phyloP scores from a whole-genome alignment of 768 basidiomycete genomes.

The Leccinum truebloodii region DNA sequence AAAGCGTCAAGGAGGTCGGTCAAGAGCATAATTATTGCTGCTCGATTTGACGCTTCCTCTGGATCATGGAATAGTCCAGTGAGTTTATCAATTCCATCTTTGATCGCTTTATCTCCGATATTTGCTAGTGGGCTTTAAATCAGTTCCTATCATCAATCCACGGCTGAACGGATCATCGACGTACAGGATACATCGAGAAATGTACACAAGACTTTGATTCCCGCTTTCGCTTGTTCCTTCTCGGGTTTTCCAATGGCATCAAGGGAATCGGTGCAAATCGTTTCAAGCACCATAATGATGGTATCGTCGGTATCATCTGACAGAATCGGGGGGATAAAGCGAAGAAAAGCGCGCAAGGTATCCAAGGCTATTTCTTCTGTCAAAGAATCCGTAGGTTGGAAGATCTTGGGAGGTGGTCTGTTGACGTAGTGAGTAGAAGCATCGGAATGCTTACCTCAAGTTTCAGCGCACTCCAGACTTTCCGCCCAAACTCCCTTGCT shows the following conservation, averaged over 20 bases:
- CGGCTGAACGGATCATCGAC: constrained; percentile 29
- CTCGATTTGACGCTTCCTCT: constrained; percentile 64
- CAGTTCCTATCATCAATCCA: not conserved
- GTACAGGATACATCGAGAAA: constrained; percentile 78
- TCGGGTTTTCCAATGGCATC: constrained; percentile 85
- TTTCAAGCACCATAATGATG: constrained; percentile 62
- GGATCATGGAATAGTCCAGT: constrained; percentile 72
- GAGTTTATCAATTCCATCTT: constrained; percentile 74
- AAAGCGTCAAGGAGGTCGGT: constrained; percentile 59
- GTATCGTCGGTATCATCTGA: constrained; percentile 38
- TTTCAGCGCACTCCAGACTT: constrained; percentile 90
- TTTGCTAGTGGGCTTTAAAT: constrained; percentile 48
- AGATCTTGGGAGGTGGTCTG: constrained; percentile 56
- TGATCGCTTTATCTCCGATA: constrained; percentile 65
- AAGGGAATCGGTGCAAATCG: constrained; percentile 80
- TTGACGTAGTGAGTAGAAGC: not conserved
- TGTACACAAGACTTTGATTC: constrained; percentile 78
- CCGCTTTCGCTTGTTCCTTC: constrained; percentile 88
- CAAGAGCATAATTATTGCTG: constrained; percentile 65
- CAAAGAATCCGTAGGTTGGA: constrained; percentile 81
- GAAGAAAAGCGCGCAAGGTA: constrained; percentile 70
- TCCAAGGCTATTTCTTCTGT: constrained; percentile 77
- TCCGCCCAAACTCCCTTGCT: constrained; percentile 61
- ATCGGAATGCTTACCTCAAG: constrained; percentile 61
- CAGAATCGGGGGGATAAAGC: constrained; percentile 60